Conservation (phyloP, 768 basidiomycete genomes). For the Tricholoma sp. region DNA sequence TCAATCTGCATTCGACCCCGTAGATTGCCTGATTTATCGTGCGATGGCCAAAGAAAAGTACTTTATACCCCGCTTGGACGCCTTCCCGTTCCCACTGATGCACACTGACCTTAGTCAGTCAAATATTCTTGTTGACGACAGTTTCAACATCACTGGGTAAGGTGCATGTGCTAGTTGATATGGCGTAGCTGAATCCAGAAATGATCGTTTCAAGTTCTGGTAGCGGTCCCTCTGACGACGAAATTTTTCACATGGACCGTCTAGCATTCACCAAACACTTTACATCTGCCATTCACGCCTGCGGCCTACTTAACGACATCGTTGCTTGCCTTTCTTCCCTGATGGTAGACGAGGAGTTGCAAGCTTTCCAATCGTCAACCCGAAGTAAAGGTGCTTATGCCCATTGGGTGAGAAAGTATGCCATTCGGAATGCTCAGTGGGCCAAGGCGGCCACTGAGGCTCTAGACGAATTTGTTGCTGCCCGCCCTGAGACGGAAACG, state of each 20-base stretch:
- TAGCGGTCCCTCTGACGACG: conserved; percentile 3
- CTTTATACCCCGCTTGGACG: conserved; percentile 4
- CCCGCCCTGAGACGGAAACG: too few relatives aligned
- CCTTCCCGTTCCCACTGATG: conserved; percentile 10
- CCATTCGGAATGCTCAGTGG: background rate
- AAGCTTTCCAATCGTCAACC: conserved; percentile 1
- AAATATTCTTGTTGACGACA: conserved; percentile 2
- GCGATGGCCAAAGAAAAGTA: conserved; percentile 9
- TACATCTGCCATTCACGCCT: conserved; percentile 5
- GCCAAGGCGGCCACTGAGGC: background rate
- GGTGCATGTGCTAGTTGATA: background rate
- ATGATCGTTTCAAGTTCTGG: conserved; percentile 4
- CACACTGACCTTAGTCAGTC: conserved; percentile 5
- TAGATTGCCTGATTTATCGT: conserved; percentile 9
- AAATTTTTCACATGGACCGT: conserved; percentile 8
- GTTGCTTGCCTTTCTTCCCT: conserved; percentile 4
- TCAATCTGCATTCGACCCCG: conserved; percentile 7
- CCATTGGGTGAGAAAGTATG: conserved; percentile 5
- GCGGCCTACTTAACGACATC: conserved; percentile 5
- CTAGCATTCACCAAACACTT: conserved; percentile 5
- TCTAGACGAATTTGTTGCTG: background rate
- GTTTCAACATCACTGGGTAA: conserved; percentile 8
- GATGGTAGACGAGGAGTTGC: conserved; percentile 5
- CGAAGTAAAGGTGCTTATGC: conserved; percentile 6
- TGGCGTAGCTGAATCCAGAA: conserved; percentile 2